These are phyloP conservation scores for Kandelia obovata DNA, from an alignment of 345 rosid genomes.

Conservation along the genomic window DNA sequence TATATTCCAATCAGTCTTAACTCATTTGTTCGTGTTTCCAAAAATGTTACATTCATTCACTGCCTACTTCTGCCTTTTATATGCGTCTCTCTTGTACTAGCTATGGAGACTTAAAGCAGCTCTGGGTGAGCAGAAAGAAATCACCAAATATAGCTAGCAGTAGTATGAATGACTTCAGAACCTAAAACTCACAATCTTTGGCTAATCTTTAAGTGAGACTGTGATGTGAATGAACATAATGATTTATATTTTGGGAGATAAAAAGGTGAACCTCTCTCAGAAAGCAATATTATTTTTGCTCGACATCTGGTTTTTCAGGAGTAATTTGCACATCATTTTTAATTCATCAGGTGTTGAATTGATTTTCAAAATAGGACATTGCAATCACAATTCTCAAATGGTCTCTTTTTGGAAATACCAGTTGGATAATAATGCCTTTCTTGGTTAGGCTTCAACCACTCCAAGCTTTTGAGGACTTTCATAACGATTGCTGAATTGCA, in stretches of 20 bases:
- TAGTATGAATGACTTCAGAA: constrained; percentile 92
- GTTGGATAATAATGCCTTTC: too few relatives aligned
- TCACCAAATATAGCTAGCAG: constrained; percentile 80
- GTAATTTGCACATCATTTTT: too few relatives aligned
- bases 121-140: constrained; percentile 92
- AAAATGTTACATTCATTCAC: not conserved
- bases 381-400: too few relatives aligned
- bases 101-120: constrained; percentile 99
- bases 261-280: too few relatives aligned
- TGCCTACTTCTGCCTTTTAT: not conserved
- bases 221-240: not conserved
- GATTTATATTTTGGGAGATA: too few relatives aligned
- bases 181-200: constrained; percentile 32
- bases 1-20: not conserved
- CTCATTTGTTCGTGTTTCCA: not conserved
- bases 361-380: too few relatives aligned
- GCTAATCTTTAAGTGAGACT: not conserved
- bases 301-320: not conserved
- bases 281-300: not conserved
- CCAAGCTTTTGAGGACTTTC: too few relatives aligned
- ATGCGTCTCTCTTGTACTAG: constrained; percentile 30
- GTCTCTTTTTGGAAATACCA: too few relatives aligned
- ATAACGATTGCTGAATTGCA: too few relatives aligned
- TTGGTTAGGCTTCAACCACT: too few relatives aligned
- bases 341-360: too few relatives aligned